Evolutionary conservation across 2,329 filamentous ascomycete species (phyloP).

Genomic region (Colletotrichum falcatum): DNA sequence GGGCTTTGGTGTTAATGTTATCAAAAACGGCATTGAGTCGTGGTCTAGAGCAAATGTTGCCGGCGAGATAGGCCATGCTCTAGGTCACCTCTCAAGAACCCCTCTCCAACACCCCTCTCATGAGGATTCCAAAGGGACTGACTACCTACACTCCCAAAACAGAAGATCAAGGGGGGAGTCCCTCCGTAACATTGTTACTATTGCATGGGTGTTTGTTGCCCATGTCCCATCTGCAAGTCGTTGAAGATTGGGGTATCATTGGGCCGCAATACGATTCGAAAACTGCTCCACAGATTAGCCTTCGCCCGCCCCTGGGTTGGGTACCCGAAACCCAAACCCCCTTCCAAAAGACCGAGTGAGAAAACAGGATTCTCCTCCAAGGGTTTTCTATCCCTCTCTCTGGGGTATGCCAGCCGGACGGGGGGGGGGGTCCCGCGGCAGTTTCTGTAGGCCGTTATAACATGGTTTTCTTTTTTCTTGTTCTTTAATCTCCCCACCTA

Average conservation of each 20-base stretch:
- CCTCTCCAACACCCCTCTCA: too few relatives aligned
- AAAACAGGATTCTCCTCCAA: too few relatives aligned
- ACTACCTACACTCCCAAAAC: neutral
- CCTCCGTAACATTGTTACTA: neutral
- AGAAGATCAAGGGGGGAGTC: neutral
- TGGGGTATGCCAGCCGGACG: too few relatives aligned
- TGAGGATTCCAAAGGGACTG: neutral
- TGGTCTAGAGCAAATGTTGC: neutral
- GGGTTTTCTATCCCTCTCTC: too few relatives aligned
- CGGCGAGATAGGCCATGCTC: neutral
- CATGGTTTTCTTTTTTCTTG: too few relatives aligned
- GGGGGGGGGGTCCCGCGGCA: too few relatives aligned
- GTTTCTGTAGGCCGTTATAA: neutral
- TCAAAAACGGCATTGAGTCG: neutral
- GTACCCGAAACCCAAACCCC: neutral
- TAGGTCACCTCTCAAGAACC: too few relatives aligned
- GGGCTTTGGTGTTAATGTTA: too few relatives aligned
- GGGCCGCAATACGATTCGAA: neutral
- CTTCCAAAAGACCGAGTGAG: too few relatives aligned
- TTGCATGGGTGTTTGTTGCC: neutral
- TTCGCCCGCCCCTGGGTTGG: neutral
- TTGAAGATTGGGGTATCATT: neutral
- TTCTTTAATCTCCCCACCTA: too few relatives aligned
- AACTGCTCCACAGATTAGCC: constrained; percentile 5
- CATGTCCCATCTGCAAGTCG: neutral